Percentiles rank a stretch among this genome's conserved stretches.
Evolutionary conservation across 106 monocot species (phyloP).

Genomic region (Dioscorea zingiberensis): DNA sequence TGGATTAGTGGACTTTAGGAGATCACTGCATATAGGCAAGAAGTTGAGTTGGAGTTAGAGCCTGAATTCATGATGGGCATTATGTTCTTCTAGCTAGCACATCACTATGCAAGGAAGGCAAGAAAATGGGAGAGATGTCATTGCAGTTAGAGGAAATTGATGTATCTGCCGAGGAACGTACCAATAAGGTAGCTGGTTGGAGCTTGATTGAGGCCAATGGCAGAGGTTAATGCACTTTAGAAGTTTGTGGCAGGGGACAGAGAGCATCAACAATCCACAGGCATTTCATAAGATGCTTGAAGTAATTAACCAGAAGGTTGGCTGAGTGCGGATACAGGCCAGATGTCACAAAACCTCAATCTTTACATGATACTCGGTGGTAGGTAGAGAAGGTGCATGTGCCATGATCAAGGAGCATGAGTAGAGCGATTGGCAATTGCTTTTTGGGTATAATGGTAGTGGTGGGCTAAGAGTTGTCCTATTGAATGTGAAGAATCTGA

Average conservation of each 20-base stretch:
- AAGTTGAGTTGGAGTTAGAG: conserved; percentile 6
- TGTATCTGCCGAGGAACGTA: background rate
- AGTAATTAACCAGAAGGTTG: background rate
- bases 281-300: conserved; percentile 9
- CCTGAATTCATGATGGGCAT: conserved; percentile 7
- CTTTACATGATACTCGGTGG: conserved; percentile 7
- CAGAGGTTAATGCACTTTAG: no score
- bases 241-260: conserved; percentile 8
- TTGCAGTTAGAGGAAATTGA: conserved; percentile 2
- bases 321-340: background rate
- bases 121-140: conserved; percentile 8
- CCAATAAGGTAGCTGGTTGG: conserved; percentile 4
- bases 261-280: conserved; percentile 1
- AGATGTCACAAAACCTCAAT: conserved; percentile 1
- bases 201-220: conserved; percentile 9
- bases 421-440: conserved; percentile 10
- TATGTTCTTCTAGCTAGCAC: conserved; percentile 8
- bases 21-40: conserved; percentile 1
- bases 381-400: conserved; percentile 13
- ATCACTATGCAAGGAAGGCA: conserved; percentile 9
- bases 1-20: conserved; percentile 6
- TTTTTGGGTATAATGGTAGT: conserved; percentile 2
- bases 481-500: conserved; percentile 6
- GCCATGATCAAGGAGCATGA: conserved; percentile 6
- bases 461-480: background rate